These are phyloP conservation scores for Henckelia pumila DNA, from an alignment of 257 asterid genomes.

Conservation along the genomic window DNA sequence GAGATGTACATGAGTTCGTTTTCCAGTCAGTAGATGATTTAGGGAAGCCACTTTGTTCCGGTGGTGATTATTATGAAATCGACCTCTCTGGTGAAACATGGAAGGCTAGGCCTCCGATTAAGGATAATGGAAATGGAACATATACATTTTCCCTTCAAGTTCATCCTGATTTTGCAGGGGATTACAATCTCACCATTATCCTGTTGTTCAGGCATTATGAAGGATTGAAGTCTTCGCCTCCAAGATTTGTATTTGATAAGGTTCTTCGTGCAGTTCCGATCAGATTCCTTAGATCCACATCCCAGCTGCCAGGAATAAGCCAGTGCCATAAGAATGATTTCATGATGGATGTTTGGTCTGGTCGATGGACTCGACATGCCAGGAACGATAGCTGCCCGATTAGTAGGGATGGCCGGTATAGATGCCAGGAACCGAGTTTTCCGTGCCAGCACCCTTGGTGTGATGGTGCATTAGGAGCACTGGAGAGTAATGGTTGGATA, in stretches of 20 bases:
- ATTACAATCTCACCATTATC: conserved; percentile 67
- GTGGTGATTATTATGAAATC: conserved; percentile 88
- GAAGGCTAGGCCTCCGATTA: conserved; percentile 85
- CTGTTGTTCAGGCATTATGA: conserved; percentile 63
- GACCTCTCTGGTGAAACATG: conserved; percentile 79
- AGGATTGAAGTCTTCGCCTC: conserved; percentile 64
- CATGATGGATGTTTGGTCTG: conserved; percentile 67
- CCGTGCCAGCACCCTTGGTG: conserved; percentile 85
- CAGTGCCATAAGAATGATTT: conserved; percentile 58
- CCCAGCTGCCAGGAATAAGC: conserved; percentile 39
- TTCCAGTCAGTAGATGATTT: conserved; percentile 77
- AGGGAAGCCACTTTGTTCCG: conserved; percentile 60
- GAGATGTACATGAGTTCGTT: conserved; percentile 66
- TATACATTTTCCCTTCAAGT: conserved; percentile 67
- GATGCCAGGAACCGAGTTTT: conserved; percentile 62
- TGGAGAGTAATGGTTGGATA: conserved; percentile 94
- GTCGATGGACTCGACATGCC: conserved; percentile 86
- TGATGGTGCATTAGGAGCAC: conserved; percentile 55
- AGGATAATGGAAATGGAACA: conserved; percentile 68
- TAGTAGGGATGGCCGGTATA: conserved; percentile 64
- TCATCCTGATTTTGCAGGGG: conserved; percentile 80
- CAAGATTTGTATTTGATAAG: conserved; percentile 55
- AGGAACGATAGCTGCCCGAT: conserved; percentile 62
- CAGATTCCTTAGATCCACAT: conserved; percentile 40
- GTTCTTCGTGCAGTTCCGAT: conserved; percentile 56